phyloP scores from a whole-genome alignment of 169 alveolate species.

The Perkinsus marinus region DNA sequence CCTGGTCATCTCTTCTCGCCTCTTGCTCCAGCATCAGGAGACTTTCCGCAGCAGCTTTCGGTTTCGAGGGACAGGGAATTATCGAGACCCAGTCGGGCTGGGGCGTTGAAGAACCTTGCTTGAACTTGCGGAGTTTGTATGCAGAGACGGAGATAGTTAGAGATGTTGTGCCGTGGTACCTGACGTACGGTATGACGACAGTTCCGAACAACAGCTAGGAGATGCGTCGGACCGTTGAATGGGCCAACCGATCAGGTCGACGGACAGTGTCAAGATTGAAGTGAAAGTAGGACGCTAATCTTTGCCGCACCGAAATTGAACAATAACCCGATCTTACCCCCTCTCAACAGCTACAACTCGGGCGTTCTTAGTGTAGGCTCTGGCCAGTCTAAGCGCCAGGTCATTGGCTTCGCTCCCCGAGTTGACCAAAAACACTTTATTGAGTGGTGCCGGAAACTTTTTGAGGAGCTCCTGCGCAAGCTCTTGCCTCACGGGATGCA shows the following conservation, averaged over 20 bases:
- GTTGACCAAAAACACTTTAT: slow-evolving; percentile 10
- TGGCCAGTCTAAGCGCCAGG: slow-evolving; percentile 24
- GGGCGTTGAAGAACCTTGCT: background rate
- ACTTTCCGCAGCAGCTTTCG: background rate
- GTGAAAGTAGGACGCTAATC: no score
- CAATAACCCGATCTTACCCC: background rate
- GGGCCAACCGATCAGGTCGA: no score
- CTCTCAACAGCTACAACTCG: background rate
- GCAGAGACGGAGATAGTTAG: background rate
- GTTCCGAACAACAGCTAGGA: no score
- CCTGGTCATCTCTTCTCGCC: background rate
- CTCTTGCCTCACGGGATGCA: background rate
- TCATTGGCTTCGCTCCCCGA: slow-evolving; percentile 39
- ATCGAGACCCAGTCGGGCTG: background rate
- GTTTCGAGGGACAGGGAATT: background rate
- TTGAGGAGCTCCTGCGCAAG: background rate
- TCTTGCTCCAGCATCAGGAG: background rate
- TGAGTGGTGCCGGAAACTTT: background rate
- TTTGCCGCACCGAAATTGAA: background rate
- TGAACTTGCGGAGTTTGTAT: background rate
- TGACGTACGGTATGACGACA: background rate
- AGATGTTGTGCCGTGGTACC: background rate
- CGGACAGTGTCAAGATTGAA: no score
- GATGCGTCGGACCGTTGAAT: no score
- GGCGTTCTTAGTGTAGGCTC: slow-evolving; percentile 9